A percentile compares a stretch with the other conserved stretches of the same genome.
Conservation (phyloP, 257 asterid genomes). For the Handroanthus guayacan region DNA sequence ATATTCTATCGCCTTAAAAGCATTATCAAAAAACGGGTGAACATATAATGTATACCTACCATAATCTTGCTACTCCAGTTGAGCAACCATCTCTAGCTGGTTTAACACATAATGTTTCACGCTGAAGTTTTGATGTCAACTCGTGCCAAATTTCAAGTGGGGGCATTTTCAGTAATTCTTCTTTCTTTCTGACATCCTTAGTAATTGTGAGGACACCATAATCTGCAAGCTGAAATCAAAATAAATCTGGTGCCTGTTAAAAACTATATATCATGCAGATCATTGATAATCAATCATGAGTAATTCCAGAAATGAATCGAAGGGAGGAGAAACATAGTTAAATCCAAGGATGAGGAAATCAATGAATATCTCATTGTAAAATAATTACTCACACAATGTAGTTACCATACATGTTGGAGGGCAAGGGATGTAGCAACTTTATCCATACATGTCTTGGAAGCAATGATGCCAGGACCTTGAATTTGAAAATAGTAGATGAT, state of each 20-base stretch:
- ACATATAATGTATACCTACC: conserved; percentile 44
- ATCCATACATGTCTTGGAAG: conserved; percentile 88
- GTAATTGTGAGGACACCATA: conserved; percentile 78
- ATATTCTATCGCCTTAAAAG: neutral
- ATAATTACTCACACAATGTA: conserved; percentile 1
- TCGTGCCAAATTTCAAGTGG: conserved; percentile 65
- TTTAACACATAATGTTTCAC: conserved; percentile 74
- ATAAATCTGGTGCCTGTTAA: conserved; percentile 31
- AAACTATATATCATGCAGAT: neutral
- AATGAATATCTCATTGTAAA: conserved; percentile 17
- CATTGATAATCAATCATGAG: neutral
- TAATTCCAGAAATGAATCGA: neutral
- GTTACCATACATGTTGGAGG: conserved; percentile 74
- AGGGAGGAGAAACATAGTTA: neutral
- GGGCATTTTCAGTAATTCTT: conserved; percentile 55
- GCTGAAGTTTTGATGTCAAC: conserved; percentile 66
- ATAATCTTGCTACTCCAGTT: conserved; percentile 90
- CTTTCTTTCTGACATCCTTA: conserved; percentile 68
- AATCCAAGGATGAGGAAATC: conserved; percentile 20
- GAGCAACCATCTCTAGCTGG: conserved; percentile 97
- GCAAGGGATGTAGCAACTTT: conserved; percentile 88
- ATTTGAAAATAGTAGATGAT: conserved; percentile 38
- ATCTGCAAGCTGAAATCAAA: conserved; percentile 61
- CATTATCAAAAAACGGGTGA: conserved; percentile 24
- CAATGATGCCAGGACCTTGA: conserved; percentile 75